phyloP scores from a whole-genome alignment of 768 basidiomycete species.

The Stropharia rugosoannulata region DNA sequence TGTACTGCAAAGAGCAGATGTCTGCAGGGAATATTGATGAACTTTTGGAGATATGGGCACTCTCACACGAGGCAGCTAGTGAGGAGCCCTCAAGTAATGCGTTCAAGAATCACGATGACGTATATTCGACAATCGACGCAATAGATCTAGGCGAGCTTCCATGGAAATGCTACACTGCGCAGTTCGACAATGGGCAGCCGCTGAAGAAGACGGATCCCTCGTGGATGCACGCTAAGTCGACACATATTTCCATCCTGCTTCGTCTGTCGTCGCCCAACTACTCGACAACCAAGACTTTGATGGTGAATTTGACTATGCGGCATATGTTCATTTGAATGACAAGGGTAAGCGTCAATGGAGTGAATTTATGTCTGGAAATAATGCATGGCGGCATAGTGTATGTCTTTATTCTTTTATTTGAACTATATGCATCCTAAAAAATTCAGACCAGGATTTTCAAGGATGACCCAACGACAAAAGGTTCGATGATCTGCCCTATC shows the following conservation, averaged over 20 bases:
- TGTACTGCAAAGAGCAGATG: conserved; percentile 17
- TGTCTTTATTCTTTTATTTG: background rate
- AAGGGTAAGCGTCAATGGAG: conserved; percentile 22
- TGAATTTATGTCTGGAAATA: conserved; percentile 35
- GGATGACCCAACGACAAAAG: background rate
- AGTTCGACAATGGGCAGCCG: conserved; percentile 18
- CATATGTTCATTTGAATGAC: conserved; percentile 12
- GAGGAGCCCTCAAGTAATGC: background rate
- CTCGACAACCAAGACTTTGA: conserved; percentile 31
- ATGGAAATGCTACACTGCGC: conserved; percentile 30
- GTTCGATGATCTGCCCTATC: conserved; percentile 10
- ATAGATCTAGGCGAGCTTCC: conserved; percentile 25
- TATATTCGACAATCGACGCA: background rate
- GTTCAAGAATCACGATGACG: background rate
- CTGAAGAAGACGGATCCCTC: background rate
- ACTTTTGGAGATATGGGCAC: conserved; percentile 16
- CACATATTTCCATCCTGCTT: conserved; percentile 31
- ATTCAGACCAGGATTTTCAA: background rate
- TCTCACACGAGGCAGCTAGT: conserved; percentile 25
- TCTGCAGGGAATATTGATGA: conserved; percentile 11
- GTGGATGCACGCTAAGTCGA: conserved; percentile 14
- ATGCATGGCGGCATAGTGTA: conserved; percentile 26
- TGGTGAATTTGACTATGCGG: conserved; percentile 24
- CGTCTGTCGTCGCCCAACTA: conserved; percentile 20
- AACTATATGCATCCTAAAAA: background rate